Evolutionary conservation across 2,329 filamentous ascomycete species (phyloP), one percentile per base, ranked within the genome.

Genomic region (Colletotrichum limetticola): DNA sequence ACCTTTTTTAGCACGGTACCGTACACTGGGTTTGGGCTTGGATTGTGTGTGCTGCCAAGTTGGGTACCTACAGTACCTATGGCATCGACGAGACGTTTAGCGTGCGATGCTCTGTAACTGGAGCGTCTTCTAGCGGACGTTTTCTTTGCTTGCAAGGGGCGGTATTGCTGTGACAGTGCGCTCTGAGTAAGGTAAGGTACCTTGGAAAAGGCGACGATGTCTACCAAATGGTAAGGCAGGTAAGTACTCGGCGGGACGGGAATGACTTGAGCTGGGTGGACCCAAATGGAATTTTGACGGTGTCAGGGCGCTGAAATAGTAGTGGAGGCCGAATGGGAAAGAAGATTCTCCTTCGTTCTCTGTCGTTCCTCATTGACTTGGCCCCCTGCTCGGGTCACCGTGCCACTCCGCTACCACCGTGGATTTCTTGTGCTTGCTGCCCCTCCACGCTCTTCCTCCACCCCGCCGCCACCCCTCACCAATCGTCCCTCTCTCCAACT

Each of bases 341-440:
- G 74, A 75, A 75, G 68, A 74, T 75, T 75, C 74, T 75, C 72
- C 72, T 49, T 71, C 60, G 53, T 68, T 72, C 74, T 73, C 56
- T 66, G 67, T 59, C 37, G 57, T 69, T 71, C 74, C 49, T 59
- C 53, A 35, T 53, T 58, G 37, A 37, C 42, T 28, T 42, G 37
- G 56, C 46, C 57, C 37, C 52, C 53, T 30, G 58, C 42, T 22
- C 19, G 42, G 42, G 19, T 49, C 42, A 22, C 42, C 42, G 19
- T 49, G 42, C 42, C 37, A 42, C 37, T 42, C 37, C 37, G n/a
- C 11, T 22, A 49, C 58, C 53, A 56, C 49, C 28, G 42, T 63
- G 37, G 19, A 49, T 49, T 49, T 35, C 58, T 42, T 55, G 46
- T 61, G 19, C 42, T 49, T 49, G 14, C 42, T 49, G 42, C 42